Evolutionary conservation across 176 grass and related monocot species (phyloP), one percentile per base, ranked within the genome.

Genomic region (Canna indica): DNA sequence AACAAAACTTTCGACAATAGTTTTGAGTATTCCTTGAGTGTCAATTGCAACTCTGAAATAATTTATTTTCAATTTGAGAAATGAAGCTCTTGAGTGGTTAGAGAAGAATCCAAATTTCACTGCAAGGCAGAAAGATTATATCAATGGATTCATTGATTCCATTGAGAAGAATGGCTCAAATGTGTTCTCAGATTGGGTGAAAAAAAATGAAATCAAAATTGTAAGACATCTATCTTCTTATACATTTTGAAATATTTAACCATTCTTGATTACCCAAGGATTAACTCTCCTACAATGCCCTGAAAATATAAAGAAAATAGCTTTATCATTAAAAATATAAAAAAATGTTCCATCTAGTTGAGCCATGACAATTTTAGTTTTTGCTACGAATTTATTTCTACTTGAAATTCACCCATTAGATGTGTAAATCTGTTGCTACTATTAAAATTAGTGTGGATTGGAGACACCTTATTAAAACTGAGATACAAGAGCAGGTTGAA

Each of bases 151-250:
- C 65, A 64, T 96, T 75, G 78, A 71, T 47, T 84, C 83, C 17
- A 82, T 80, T 9, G 79, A 96, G 79, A 81, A 88, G 71, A 81
- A 96, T 34, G 92, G 92, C 14, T 87, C 92, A 3, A 96, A 81
- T 84, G 69, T 87, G 28, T 96, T 96, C 67, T 75, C 67, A 42
- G 70, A 89, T 31, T 96, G 92, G 92, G 68, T 96, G 32, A 76
- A 76, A 30, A 89, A 83, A 53, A 68, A 78, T 79, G 73, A 87
- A 69, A 84, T 91, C 18, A 81, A 87, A 76, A 77, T 78, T 26
- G 93, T 96, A 58, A 88, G 88, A 72, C 27, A 52, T 52, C 14
- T 20, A 0, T 45, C 41, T 44, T 44, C 41, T 2, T 44, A 44
- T 11, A 1, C 35, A 41, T 67, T 39, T 67, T 67, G 36, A 67